Base-by-base conservation (phyloP, 768 basidiomycete genomes). In the Russula sp. region DNA sequence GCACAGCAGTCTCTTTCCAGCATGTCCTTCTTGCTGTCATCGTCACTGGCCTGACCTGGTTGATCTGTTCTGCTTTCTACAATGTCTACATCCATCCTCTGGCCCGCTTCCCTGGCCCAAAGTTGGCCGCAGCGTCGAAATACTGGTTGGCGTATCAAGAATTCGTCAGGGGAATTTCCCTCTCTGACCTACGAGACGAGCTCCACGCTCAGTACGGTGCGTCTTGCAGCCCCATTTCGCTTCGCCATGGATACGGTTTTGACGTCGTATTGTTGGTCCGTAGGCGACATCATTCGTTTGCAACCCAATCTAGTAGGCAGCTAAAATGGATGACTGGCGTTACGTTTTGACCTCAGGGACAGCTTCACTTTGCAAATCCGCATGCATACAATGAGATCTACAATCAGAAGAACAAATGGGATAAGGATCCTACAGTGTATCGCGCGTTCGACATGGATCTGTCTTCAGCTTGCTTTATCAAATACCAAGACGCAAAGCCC, bases 321-420 rank as follows among this genome's bases (percentile, higher is more conserved):
- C 22, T 4, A 18, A 16, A 14, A 0, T 14, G 2, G 13, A 27
- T 49, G 18, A 13, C 6, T 27, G 2, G 27, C 27, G 27, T 27
- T 27, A 27, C 2, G 27, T 27, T 27, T 27, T 27, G 27, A 27
- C 27, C 27, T 27, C 27, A 9, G 55, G 39, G 14, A 10, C 50
- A 79, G 79, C 73, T 80, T 55, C 77, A 78, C 57, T 80, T 80
- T 70, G 75, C 73, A 52, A 73, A 76, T 59, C 76, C 77, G 16
- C 65, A 70, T 8, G 77, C 73, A 6, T 78, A 77, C 60, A 70
- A 70, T 34, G 78, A 78, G 18, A 78, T 80, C 22, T 78, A 80
- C 66, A 65, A 57, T 32, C 70, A 71, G 4, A 72, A 72, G 55
- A 75, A 76, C 64, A 59, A 63, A 50, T 63, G 62, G 62, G 70